Percentiles rank a stretch among this genome's conserved stretches.
These are phyloP conservation scores for Moniliophthora roreri DNA, from an alignment of 1,284 basidiomycete species.

Conservation along the genomic window DNA sequence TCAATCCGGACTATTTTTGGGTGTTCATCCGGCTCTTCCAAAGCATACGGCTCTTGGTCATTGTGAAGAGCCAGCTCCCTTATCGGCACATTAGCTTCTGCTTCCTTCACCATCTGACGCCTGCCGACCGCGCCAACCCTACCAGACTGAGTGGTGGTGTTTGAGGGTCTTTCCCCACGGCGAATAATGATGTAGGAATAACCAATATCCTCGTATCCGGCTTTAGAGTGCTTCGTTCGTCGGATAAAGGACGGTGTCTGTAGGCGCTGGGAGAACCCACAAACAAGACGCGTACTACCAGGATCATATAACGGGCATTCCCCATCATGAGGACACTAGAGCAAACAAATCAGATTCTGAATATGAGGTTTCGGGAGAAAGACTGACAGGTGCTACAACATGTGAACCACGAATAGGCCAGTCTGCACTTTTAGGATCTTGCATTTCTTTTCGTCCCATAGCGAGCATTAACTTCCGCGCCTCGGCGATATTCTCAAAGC, in stretches of 20 bases:
- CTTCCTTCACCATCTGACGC: constrained; percentile 41
- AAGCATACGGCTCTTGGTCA: constrained; percentile 28
- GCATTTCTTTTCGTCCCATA: constrained; percentile 59
- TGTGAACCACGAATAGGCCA: constrained; percentile 58
- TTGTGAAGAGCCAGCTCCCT: constrained; percentile 47
- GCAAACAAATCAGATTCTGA: constrained; percentile 18
- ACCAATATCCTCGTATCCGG: constrained; percentile 82
- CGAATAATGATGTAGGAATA: constrained; percentile 93
- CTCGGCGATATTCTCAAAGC: constrained; percentile 82
- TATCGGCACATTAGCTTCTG: constrained; percentile 28
- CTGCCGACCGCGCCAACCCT: constrained; percentile 65
- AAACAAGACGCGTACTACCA: constrained; percentile 56
- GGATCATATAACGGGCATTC: constrained; percentile 74
- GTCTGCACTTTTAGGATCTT: constrained; percentile 40
- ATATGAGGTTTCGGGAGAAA: constrained; percentile 13
- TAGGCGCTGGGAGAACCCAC: constrained; percentile 85
- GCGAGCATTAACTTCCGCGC: constrained; percentile 80
- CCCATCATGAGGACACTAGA: constrained; percentile 89
- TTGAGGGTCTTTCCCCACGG: constrained; percentile 68
- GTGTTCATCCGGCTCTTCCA: constrained; percentile 13
- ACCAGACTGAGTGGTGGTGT: constrained; percentile 45
- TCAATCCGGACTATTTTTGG: constrained; percentile 5
- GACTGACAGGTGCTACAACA: constrained; percentile 78
- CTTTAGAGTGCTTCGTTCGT: constrained; percentile 81
- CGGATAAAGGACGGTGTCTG: constrained; percentile 86